Evolutionary conservation across 441 rosid species (phyloP).

Genomic region (Pelargonium citronellum): DNA sequence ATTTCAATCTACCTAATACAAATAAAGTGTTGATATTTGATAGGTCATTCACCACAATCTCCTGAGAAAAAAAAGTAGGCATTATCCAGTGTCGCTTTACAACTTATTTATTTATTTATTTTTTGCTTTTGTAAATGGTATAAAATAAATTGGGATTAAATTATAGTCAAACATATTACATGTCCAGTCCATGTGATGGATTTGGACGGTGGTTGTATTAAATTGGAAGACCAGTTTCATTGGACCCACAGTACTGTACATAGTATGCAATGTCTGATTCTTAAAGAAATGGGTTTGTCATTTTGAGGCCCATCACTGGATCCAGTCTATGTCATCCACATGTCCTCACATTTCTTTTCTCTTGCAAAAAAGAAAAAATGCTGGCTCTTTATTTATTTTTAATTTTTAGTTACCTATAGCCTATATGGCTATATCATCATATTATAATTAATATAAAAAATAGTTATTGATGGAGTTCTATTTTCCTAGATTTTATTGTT

Average conservation of each 20-base stretch:
- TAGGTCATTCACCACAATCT: neutral
- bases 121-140: neutral
- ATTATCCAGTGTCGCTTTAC: neutral
- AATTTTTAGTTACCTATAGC: neutral
- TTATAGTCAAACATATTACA: neutral
- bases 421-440: neutral
- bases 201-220: conserved; percentile 12
- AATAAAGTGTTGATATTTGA: too few relatives aligned
- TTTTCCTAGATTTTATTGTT: neutral
- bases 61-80: conserved; percentile 2
- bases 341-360: neutral
- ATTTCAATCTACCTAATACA: neutral
- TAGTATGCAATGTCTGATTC: neutral
- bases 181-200: conserved; percentile 12
- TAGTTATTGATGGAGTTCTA: neutral
- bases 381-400: neutral
- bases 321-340: conserved; percentile 5
- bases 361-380: neutral
- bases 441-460: neutral
- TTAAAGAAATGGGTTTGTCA: neutral
- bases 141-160: neutral
- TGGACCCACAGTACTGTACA: conserved; percentile 5
- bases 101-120: neutral
- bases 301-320: neutral
- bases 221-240: conserved; percentile 7